These are phyloP conservation scores for Endotrypanum monterogeii DNA, from an alignment of 208 protist species.

Conservation along the genomic window DNA sequence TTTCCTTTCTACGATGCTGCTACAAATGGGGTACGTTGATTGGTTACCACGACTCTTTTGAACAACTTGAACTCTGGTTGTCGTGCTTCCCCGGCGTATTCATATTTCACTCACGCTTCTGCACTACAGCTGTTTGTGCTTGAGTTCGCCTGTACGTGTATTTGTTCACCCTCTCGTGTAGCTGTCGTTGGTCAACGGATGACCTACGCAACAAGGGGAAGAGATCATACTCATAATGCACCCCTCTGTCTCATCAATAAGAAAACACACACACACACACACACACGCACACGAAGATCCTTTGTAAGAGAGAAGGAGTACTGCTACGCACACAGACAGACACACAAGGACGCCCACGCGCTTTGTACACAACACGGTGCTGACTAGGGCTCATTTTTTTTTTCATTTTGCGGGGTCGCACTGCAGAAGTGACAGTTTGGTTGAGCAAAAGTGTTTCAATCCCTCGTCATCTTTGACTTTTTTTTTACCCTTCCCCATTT, in stretches of 20 bases:
- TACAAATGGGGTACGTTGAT: not conserved
- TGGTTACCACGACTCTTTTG: not conserved
- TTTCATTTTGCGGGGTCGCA: not conserved
- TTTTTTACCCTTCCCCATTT: not conserved
- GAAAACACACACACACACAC: not conserved
- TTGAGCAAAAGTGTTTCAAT: not conserved
- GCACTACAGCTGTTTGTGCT: not conserved
- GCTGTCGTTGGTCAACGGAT: not conserved
- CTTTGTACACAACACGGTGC: too few species aligned
- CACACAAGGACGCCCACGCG: not conserved
- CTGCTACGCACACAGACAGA: not conserved
- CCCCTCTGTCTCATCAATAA: not conserved
- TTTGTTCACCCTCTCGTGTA: not conserved
- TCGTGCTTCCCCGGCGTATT: not conserved
- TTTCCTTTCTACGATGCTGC: not conserved
- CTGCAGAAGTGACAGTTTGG: not conserved
- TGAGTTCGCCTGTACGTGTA: too few species aligned
- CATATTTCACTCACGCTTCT: not conserved
- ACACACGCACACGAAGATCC: not conserved
- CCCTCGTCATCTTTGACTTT: not conserved
- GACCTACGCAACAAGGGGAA: not conserved
- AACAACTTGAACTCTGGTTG: not conserved
- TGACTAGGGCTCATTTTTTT: slow-evolving; percentile 10
- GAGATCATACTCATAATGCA: not conserved
- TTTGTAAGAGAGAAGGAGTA: not conserved